Conservation (phyloP, 306 rosid genomes). For the Acacia crassicarpa region DNA sequence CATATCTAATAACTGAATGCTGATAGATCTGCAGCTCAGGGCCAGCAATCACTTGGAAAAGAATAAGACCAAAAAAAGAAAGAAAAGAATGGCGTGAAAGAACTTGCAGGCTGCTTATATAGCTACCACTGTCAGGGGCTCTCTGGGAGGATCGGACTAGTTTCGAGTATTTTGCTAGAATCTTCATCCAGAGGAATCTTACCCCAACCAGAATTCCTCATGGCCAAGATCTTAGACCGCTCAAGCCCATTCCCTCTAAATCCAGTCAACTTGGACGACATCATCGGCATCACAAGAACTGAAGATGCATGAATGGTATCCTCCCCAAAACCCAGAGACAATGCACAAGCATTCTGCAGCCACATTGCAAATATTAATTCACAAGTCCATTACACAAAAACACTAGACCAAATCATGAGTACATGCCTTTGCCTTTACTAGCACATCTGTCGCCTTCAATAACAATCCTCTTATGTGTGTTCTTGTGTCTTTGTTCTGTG, state of each 20-base stretch:
- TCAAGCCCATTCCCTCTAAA: constrained; percentile 82
- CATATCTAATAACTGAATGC: constrained; percentile 35
- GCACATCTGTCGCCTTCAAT: constrained; percentile 52
- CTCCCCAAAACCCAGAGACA: constrained; percentile 86
- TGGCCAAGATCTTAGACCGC: constrained; percentile 53
- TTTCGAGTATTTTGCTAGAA: constrained; percentile 32
- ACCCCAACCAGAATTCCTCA: constrained; percentile 64
- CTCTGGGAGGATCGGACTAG: constrained; percentile 30
- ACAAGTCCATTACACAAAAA: background rate
- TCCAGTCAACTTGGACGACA: constrained; percentile 92
- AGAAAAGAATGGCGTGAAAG: background rate
- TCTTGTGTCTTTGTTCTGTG: constrained; percentile 52
- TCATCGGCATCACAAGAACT: constrained; percentile 95
- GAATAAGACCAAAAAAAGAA: background rate
- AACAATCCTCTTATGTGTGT: constrained; percentile 59
- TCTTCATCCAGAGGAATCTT: constrained; percentile 56
- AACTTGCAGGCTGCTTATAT: background rate
- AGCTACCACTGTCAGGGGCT: constrained; percentile 40
- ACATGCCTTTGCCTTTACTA: constrained; percentile 81
- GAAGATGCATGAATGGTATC: constrained; percentile 88
- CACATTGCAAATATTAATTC: background rate
- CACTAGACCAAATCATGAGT: constrained; percentile 16
- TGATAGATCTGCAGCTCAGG: constrained; percentile 18
- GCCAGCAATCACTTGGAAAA: constrained; percentile 27
- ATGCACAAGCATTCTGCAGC: constrained; percentile 70